Evolutionary conservation across 176 grass and related monocot genomes (phyloP), one percentile per base, ranked within the genome.

Genomic region (Coix lacrymajobi): DNA sequence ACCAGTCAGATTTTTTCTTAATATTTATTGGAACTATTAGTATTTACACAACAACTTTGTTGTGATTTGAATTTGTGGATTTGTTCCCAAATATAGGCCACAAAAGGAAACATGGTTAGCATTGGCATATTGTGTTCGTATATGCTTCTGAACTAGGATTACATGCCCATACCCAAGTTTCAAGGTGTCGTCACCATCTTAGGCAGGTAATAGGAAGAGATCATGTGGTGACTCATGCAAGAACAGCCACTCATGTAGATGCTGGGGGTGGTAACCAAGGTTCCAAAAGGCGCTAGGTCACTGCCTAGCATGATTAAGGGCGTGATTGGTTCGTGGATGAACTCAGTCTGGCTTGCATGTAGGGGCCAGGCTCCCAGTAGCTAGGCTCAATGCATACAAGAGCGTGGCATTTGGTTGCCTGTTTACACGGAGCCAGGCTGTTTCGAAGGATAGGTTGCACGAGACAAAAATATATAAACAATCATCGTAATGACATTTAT

Each of bases 51-150:
- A 8, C 28, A 29, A 62, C 22, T 61, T 29, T n/a, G 30, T 78
- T 31, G 8, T 37, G n/a, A 13, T 60, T 52, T 73, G 34, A n/a
- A 40, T 37, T 61, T 72, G 17, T 51, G 17, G 4, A 14, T 79
- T 49, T 16, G 31, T 79, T 76, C 66, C 66, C 8, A 79, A 79
- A 62, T 14, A 12, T 44, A 78, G 69, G 37, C 49, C 77, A 34
- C 48, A 72, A 63, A 79, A 61, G 12, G 43, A 79, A 29, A 5
- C 38, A 62, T 2, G 14, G 15, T 62, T 79, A 51, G 40, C 51
- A 37, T 79, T 71, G 26, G 28, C 39, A 62, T 64, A 44, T 78
- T 5, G 68, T 69, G 20, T 34, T 69, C 7, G 54, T 44, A 72
- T 19, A 60, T 49, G 7, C 14, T 56, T 69, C 24, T 25, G 82